Base-by-base conservation (phyloP, 1,284 basidiomycete species). In the Rhodotorula mucilaginosa region DNA sequence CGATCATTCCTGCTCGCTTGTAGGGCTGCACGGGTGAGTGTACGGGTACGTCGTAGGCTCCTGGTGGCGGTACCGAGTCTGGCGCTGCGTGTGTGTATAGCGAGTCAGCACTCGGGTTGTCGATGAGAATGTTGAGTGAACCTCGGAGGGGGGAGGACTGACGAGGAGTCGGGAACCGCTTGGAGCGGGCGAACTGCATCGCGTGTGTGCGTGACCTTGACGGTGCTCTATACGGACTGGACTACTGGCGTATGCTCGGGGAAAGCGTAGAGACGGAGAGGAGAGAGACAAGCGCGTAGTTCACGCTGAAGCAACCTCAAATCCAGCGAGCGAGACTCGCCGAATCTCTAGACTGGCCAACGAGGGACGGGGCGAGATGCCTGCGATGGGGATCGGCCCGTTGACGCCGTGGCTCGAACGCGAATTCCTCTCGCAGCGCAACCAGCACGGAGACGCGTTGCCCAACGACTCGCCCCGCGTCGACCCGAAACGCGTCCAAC, bases 81-180 rank as follows among this genome's bases (percentile, higher is more conserved):
- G 61, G 61, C 1, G 73, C 73, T 74, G 73, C 34, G 34, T 34
- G 34, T 74, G 73, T n/a, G n/a, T n/a, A n/a, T n/a, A n/a, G n/a
- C n/a, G n/a, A n/a, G n/a, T n/a, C n/a, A n/a, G n/a, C n/a, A n/a
- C n/a, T n/a, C n/a, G n/a, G n/a, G n/a, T n/a, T n/a, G n/a, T n/a
- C n/a, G n/a, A 63, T 51, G n/a, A 47, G 26, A 26, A 19, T 47
- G 5, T 48, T 18, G 59, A 47, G 31, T 21, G 46, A 34, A 23
- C 21, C 18, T 18, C 49, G 39, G 19, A 16, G n/a, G 34, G 46
- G 19, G 56, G 19, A 19, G 51, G 23, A 49, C 67, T 49, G 26
- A 71, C 73, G 61, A 4, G 44, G 51, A 12, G 21, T 23, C 29
- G 46, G 49, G 61, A 74, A 74, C 1, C 72, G 66, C 58, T 62